These are phyloP conservation scores for Gnomoniopsis smithogilvyi DNA, from an alignment of 2,329 filamentous ascomycete genomes.

Conservation along the genomic window DNA sequence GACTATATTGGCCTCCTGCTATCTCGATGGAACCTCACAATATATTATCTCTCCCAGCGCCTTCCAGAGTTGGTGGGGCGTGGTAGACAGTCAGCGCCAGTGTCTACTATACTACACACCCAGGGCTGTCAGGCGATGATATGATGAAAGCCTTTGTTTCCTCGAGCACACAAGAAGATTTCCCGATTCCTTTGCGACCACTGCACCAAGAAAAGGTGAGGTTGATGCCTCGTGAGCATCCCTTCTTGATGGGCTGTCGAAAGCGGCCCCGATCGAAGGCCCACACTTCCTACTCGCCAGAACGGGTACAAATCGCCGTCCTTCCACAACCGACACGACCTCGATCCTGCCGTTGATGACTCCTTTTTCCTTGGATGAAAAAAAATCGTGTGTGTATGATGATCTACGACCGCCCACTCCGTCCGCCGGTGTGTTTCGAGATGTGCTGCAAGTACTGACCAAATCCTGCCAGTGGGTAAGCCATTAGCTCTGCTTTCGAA, in stretches of 20 bases:
- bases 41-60: not conserved
- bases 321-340: not conserved
- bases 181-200: not conserved
- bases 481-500: not conserved
- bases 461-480: not conserved
- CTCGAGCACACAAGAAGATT: not conserved
- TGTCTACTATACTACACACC: not conserved
- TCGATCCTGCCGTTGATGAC: not conserved
- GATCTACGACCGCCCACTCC: not conserved
- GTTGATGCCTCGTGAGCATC: not conserved
- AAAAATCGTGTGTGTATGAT: not conserved
- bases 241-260: not conserved
- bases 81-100: not conserved
- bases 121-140: not conserved
- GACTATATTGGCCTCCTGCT: not conserved
- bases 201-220: not conserved
- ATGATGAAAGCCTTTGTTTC: not conserved
- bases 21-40: constrained; percentile 2
- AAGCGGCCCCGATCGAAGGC: not conserved
- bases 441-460: not conserved
- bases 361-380: not conserved
- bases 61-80: not conserved
- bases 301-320: not conserved
- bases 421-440: not conserved
- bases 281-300: not conserved